Percentiles rank a stretch among this genome's conserved stretches.
These are phyloP conservation scores for Chaetomium olivaceum DNA, from an alignment of 2,329 filamentous ascomycete genomes.

Conservation along the genomic window DNA sequence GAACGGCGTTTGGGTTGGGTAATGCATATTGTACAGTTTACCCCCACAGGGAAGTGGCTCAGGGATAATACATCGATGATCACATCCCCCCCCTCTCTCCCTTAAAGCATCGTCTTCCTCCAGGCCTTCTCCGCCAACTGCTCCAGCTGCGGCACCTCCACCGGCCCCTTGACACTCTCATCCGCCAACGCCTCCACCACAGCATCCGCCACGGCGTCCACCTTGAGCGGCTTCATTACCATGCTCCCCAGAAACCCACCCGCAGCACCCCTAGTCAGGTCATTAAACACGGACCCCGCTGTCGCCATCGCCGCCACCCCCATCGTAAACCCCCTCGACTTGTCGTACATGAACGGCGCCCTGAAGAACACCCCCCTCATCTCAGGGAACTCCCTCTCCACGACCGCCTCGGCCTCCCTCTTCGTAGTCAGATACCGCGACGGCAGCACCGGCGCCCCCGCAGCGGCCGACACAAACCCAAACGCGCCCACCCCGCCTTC, in stretches of 20 bases:
- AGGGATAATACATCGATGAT: constrained; percentile 14
- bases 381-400: constrained; percentile 69
- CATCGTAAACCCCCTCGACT: constrained; percentile 76
- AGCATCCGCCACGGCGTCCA: constrained; percentile 82
- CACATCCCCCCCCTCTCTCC: not conserved
- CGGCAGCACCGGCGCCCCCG: constrained; percentile 81
- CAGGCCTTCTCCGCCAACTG: constrained; percentile 77
- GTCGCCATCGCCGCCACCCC: constrained; percentile 79
- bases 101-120: constrained; percentile 85
- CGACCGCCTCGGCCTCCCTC: constrained; percentile 79
- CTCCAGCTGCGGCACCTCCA: constrained; percentile 80
- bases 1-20: constrained; percentile 25
- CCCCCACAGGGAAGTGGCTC: constrained; percentile 24
- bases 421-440: constrained; percentile 87
- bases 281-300: constrained; percentile 75
- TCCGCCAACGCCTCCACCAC: constrained; percentile 85
- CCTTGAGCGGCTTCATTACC: constrained; percentile 83
- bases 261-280: constrained; percentile 72
- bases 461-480: constrained; percentile 85
- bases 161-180: constrained; percentile 67
- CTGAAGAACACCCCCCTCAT: constrained; percentile 82
- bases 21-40: constrained; percentile 38
- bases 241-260: constrained; percentile 72
- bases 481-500: constrained; percentile 66
- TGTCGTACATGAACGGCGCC: constrained; percentile 87